Percentiles rank a stretch among this genome's conserved stretches.
Evolutionary conservation across 2,329 filamentous ascomycete genomes (phyloP).

Genomic region (Phialophora macrospora): DNA sequence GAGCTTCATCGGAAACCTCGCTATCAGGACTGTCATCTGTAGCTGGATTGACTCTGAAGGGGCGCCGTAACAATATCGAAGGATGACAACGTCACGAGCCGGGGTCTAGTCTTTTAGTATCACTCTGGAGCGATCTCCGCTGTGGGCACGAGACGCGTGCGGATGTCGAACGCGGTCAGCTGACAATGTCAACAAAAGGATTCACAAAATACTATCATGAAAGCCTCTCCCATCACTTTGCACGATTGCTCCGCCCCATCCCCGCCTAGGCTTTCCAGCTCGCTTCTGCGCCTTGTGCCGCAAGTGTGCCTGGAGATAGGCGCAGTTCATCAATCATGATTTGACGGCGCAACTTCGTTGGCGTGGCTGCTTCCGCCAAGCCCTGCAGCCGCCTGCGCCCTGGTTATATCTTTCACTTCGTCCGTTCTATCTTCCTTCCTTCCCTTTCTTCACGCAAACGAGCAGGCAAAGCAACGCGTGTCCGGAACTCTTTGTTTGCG

Average conservation of each 20-base stretch:
- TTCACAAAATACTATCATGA: slow-evolving; percentile 6
- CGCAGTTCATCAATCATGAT: slow-evolving; percentile 25
- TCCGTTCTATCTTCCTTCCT: slow-evolving; percentile 23
- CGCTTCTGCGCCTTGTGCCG: slow-evolving; percentile 16
- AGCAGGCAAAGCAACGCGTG: slow-evolving; percentile 38
- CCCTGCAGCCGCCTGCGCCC: slow-evolving; percentile 33
- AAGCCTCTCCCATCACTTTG: background rate
- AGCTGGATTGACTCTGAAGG: background rate
- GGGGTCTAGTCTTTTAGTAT: background rate
- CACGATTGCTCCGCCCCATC: slow-evolving; percentile 4
- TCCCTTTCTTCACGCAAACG: slow-evolving; percentile 38
- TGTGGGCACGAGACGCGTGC: slow-evolving; percentile 17
- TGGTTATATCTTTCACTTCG: slow-evolving; percentile 28
- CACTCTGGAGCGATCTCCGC: background rate
- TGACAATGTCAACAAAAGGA: slow-evolving; percentile 20
- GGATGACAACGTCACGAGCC: slow-evolving; percentile 14
- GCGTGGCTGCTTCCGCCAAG: slow-evolving; percentile 32
- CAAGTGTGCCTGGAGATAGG: slow-evolving; percentile 29
- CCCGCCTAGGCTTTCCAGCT: background rate
- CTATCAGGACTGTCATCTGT: background rate
- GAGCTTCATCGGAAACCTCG: background rate
- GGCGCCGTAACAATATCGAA: no score
- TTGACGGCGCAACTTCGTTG: slow-evolving; percentile 28
- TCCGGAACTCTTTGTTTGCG: slow-evolving; percentile 33
- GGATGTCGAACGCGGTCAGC: slow-evolving; percentile 19